Conservation (phyloP, 768 basidiomycete species). For the Royoungia palumana region DNA sequence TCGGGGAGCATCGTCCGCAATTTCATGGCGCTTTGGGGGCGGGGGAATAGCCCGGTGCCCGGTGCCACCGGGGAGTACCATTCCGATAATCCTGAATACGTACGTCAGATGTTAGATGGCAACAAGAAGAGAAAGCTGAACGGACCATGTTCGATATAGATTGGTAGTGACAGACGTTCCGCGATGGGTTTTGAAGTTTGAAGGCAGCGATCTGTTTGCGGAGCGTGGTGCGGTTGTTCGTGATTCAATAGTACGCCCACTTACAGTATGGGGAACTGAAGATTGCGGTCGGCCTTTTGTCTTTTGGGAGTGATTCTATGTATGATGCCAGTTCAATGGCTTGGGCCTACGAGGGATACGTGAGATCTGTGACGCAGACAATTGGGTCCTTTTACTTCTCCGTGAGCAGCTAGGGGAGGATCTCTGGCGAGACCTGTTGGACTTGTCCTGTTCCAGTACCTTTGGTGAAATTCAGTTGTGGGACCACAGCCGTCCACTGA, state of each 20-base stretch:
- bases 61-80: constrained; percentile 75
- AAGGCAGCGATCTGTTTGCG: constrained; percentile 70
- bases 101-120: neutral
- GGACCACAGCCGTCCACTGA: constrained; percentile 28
- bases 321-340: constrained; percentile 68
- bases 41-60: constrained; percentile 71
- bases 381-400: constrained; percentile 45
- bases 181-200: constrained; percentile 73
- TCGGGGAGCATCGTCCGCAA: constrained; percentile 52
- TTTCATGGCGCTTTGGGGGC: constrained; percentile 54
- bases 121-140: constrained; percentile 7
- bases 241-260: constrained; percentile 6
- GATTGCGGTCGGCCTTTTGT: constrained; percentile 70
- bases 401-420: constrained; percentile 68
- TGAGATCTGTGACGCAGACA: neutral
- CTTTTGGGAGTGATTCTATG: constrained; percentile 59
- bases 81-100: constrained; percentile 56
- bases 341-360: constrained; percentile 46
- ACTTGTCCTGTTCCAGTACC: constrained; percentile 45
- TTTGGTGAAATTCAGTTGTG: constrained; percentile 5
- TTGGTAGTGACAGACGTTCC: constrained; percentile 57
- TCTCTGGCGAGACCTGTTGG: constrained; percentile 68
- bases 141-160: constrained; percentile 77
- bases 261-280: constrained; percentile 85
- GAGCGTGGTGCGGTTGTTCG: neutral